Evolutionary conservation across 2,329 filamentous ascomycete species (phyloP).

Genomic region (Alternaria triticina): DNA sequence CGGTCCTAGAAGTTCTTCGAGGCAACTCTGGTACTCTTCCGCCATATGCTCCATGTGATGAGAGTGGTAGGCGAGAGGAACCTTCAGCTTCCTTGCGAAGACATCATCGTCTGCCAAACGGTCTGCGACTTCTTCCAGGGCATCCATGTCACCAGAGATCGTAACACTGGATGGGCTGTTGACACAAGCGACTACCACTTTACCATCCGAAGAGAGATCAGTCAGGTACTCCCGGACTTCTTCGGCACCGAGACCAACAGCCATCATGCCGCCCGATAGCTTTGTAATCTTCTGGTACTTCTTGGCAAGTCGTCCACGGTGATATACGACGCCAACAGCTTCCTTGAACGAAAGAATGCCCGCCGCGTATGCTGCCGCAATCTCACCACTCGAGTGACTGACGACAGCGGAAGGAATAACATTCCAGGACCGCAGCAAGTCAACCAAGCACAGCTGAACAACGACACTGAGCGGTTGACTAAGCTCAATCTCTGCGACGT

Average conservation of each 20-base stretch:
- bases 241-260: constrained; percentile 18
- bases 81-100: constrained; percentile 49
- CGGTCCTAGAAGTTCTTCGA: constrained; percentile 12
- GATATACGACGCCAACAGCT: constrained; percentile 22
- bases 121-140: constrained; percentile 40
- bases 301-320: constrained; percentile 26
- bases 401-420: constrained; percentile 12
- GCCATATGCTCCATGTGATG: constrained; percentile 14
- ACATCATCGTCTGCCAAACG: constrained; percentile 45
- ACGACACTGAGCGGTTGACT: constrained; percentile 26
- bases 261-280: constrained; percentile 22
- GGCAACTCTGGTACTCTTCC: constrained; percentile 1
- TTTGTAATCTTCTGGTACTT: neutral
- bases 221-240: constrained; percentile 3
- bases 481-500: constrained; percentile 10
- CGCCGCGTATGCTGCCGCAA: constrained; percentile 34
- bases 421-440: constrained; percentile 16
- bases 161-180: constrained; percentile 48
- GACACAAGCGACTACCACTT: neutral
- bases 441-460: constrained; percentile 22
- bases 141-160: constrained; percentile 50
- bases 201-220: neutral
- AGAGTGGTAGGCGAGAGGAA: constrained; percentile 55
- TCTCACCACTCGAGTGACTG: constrained; percentile 37
- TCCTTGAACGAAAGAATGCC: constrained; percentile 17